Evolutionary conservation across 352 stramenopile genomes (phyloP).

Genomic region (Globisporangium iwayamae): DNA sequence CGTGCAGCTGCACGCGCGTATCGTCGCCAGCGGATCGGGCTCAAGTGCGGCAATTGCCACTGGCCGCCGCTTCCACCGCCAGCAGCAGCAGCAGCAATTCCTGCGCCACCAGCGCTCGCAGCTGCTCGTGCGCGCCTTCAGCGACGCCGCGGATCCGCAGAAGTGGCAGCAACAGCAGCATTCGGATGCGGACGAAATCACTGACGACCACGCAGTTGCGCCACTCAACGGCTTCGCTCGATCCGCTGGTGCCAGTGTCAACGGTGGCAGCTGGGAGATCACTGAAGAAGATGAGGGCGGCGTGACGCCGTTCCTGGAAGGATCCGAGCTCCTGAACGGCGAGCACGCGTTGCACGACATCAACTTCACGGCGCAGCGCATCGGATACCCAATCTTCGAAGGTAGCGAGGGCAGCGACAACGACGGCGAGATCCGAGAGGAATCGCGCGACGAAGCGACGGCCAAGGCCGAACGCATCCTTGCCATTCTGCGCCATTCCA

Average conservation of each 20-base stretch:
- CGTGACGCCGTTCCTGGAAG: slow-evolving; percentile 23
- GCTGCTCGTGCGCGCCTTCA: slow-evolving; percentile 42
- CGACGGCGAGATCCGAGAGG: slow-evolving; percentile 57
- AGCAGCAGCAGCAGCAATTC: slow-evolving; percentile 19
- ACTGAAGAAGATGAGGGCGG: slow-evolving; percentile 14
- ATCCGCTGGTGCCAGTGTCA: not conserved
- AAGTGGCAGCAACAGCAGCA: slow-evolving; percentile 17
- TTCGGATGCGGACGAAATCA: not conserved
- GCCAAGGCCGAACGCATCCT: slow-evolving; percentile 77
- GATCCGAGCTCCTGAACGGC: slow-evolving; percentile 28
- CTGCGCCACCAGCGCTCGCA: slow-evolving; percentile 22
- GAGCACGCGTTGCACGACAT: slow-evolving; percentile 41
- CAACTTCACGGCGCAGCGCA: slow-evolving; percentile 66
- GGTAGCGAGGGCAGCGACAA: slow-evolving; percentile 25
- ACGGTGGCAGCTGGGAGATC: slow-evolving; percentile 10
- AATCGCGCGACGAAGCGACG: slow-evolving; percentile 56
- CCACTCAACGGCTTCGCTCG: slow-evolving; percentile 17
- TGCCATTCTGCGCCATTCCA: slow-evolving; percentile 72
- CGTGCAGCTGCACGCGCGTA: slow-evolving; percentile 26
- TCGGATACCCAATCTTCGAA: slow-evolving; percentile 68
- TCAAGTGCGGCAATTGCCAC: slow-evolving; percentile 1
- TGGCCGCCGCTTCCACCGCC: slow-evolving; percentile 18
- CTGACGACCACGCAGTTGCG: not conserved
- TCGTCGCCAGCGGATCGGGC: not conserved
- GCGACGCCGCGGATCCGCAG: slow-evolving; percentile 29